These are phyloP conservation scores for Obba rivulosa DNA, from an alignment of 768 basidiomycete genomes.

Conservation along the genomic window DNA sequence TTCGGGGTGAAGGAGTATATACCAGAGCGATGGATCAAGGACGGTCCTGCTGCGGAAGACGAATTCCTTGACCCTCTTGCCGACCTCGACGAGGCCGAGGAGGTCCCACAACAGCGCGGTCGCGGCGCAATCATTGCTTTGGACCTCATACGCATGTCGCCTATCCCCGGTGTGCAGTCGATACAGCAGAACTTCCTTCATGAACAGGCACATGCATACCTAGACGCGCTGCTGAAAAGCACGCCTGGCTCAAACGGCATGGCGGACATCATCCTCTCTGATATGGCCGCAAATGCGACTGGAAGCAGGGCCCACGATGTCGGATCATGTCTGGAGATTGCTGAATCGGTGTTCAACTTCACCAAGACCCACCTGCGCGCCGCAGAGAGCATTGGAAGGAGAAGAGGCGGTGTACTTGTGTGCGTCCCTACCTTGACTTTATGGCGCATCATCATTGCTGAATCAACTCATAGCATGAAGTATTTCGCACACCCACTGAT, in stretches of 20 bases:
- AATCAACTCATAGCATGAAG: constrained; percentile 55
- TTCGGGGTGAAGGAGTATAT: background rate
- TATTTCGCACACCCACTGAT: constrained; percentile 76
- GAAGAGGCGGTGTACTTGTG: constrained; percentile 53
- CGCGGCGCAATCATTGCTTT: constrained; percentile 64
- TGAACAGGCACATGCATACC: constrained; percentile 37
- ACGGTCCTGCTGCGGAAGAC: background rate
- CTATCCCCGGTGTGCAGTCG: constrained; percentile 67
- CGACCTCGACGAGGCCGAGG: background rate
- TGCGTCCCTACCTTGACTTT: constrained; percentile 26
- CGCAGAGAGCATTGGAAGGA: constrained; percentile 36
- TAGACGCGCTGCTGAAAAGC: constrained; percentile 35
- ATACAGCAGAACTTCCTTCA: constrained; percentile 78
- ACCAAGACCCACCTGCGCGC: constrained; percentile 47
- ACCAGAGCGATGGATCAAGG: background rate
- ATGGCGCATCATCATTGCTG: constrained; percentile 5
- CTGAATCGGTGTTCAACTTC: constrained; percentile 68
- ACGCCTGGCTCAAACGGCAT: constrained; percentile 31
- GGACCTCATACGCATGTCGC: constrained; percentile 69
- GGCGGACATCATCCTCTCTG: constrained; percentile 81
- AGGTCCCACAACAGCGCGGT: constrained; percentile 13
- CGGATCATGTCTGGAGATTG: constrained; percentile 66
- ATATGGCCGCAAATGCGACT: constrained; percentile 84
- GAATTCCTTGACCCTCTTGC: background rate
- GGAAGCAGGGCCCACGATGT: constrained; percentile 67